Evolutionary conservation across 768 basidiomycete genomes (phyloP).

Genomic region (Phylloporus arenicola): DNA sequence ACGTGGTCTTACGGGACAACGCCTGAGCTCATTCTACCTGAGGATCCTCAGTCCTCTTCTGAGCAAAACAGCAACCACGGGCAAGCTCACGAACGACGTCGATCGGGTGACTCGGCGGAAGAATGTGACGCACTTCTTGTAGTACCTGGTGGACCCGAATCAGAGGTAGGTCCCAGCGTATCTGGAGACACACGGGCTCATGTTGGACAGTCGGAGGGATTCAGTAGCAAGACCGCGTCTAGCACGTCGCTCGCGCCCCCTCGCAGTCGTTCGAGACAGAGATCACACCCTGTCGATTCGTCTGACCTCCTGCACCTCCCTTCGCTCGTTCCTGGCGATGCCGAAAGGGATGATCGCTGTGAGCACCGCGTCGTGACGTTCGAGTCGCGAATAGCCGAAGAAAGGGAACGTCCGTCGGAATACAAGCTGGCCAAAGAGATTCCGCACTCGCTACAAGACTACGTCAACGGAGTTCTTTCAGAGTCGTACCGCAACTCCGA

Average conservation of each 20-base stretch:
- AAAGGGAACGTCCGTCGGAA: constrained; percentile 17
- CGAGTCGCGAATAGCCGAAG: constrained; percentile 15
- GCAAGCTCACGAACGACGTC: not conserved
- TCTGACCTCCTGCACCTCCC: not conserved
- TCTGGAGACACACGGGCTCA: not conserved
- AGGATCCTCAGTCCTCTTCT: not conserved
- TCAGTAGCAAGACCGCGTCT: constrained; percentile 16
- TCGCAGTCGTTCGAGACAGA: not conserved
- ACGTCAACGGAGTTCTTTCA: constrained; percentile 49
- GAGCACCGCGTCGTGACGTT: constrained; percentile 20
- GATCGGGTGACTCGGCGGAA: constrained; percentile 10
- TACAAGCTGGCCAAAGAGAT: constrained; percentile 42
- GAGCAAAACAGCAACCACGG: not conserved
- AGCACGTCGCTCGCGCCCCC: constrained; percentile 8
- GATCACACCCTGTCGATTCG: not conserved
- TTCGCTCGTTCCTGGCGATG: not conserved
- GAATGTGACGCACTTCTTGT: constrained; percentile 15
- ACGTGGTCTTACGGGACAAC: not conserved
- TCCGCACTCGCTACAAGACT: constrained; percentile 60
- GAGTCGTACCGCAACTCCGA: constrained; percentile 35
- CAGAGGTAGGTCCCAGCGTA: not conserved
- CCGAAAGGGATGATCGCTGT: not conserved
- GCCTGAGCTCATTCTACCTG: constrained; percentile 17
- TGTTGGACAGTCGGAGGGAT: constrained; percentile 1
- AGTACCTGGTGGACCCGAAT: not conserved